These are phyloP conservation scores for Quercus agrifolia DNA, from an alignment of 306 rosid genomes.

Conservation along the genomic window DNA sequence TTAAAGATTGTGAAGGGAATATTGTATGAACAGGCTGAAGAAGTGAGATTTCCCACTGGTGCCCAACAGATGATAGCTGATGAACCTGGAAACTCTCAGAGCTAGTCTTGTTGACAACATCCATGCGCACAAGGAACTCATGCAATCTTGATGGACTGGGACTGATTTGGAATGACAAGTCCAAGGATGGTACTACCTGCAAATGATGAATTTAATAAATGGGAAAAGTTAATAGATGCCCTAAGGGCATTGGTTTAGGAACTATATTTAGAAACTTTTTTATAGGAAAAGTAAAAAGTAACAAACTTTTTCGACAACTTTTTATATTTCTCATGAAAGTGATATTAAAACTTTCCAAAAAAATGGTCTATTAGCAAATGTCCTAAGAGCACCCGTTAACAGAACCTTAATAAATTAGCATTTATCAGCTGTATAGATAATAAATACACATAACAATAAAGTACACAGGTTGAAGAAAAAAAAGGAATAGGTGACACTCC, in stretches of 20 bases:
- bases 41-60: constrained; percentile 71
- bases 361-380: no score
- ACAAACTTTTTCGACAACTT: no score
- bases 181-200: constrained; percentile 88
- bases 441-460: not conserved
- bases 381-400: no score
- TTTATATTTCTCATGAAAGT: no score
- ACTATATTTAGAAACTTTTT: no score
- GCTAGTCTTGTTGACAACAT: constrained; percentile 73
- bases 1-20: constrained; percentile 67
- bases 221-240: no score
- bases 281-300: no score
- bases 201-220: constrained; percentile 21
- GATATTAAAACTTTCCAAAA: no score
- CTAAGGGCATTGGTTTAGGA: no score
- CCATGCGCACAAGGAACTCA: constrained; percentile 89
- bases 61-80: constrained; percentile 79
- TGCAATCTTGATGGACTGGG: constrained; percentile 83
- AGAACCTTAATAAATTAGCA: constrained; percentile 18
- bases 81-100: constrained; percentile 70
- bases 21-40: constrained; percentile 72
- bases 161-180: constrained; percentile 73
- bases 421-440: not conserved
- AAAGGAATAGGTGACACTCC: not conserved
- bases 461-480: not conserved